A percentile compares a stretch with the other conserved stretches of the same genome.
These are phyloP conservation scores for Cryptococcus hybrid DNA, from an alignment of 1,284 basidiomycete genomes.

Conservation along the genomic window DNA sequence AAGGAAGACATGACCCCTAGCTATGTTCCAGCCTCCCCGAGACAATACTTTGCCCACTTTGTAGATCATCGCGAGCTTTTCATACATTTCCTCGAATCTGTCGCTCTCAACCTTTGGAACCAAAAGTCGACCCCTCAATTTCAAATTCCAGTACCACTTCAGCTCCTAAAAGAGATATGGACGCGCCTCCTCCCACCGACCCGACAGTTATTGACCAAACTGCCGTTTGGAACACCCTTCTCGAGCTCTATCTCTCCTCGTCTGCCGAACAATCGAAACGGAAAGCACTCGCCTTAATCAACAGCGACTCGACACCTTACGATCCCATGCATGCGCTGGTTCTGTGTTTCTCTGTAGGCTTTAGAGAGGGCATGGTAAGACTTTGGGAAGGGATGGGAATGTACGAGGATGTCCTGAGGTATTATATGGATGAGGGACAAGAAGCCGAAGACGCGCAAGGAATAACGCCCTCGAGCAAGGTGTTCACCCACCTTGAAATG, in stretches of 20 bases:
- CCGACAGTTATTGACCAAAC: constrained; percentile 67
- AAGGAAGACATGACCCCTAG: constrained; percentile 8
- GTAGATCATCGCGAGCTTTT: constrained; percentile 85
- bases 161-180: constrained; percentile 6
- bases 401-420: constrained; percentile 92
- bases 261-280: constrained; percentile 21
- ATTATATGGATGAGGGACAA: constrained; percentile 73
- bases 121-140: constrained; percentile 55
- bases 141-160: neutral
- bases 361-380: constrained; percentile 78
- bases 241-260: constrained; percentile 81
- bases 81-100: constrained; percentile 82
- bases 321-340: constrained; percentile 90
- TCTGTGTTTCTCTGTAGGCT: constrained; percentile 78
- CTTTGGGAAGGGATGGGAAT: constrained; percentile 93
- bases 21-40: constrained; percentile 70
- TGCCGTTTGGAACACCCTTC: constrained; percentile 92
- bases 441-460: constrained; percentile 24
- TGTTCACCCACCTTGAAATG: constrained; percentile 66
- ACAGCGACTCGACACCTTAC: constrained; percentile 65
- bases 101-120: constrained; percentile 76
- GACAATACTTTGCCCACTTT: constrained; percentile 90
- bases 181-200: constrained; percentile 56
- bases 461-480: constrained; percentile 56
- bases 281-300: constrained; percentile 71